These are phyloP conservation scores for Phialemonium atrogriseum DNA, from an alignment of 2,329 filamentous ascomycete species.

Conservation along the genomic window DNA sequence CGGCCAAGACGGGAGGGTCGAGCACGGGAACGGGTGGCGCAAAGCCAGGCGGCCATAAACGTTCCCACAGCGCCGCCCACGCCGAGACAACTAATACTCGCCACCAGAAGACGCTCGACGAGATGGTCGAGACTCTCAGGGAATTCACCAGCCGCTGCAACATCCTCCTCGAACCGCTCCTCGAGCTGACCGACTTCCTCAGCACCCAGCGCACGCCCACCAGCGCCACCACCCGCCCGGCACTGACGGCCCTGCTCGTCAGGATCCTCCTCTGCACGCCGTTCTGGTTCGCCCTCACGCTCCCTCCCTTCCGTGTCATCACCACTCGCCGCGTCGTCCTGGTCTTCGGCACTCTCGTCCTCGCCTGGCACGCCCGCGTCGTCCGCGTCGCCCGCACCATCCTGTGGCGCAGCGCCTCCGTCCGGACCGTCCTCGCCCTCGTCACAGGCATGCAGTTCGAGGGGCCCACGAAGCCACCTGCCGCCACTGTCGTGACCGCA, in stretches of 20 bases:
- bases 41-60: slow-evolving; percentile 10
- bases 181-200: slow-evolving; percentile 86
- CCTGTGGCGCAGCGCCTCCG: slow-evolving; percentile 75
- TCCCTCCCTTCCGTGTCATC: slow-evolving; percentile 76
- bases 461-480: slow-evolving; percentile 28
- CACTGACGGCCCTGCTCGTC: slow-evolving; percentile 81
- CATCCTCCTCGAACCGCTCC: slow-evolving; percentile 78
- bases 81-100: slow-evolving; percentile 58
- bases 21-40: slow-evolving; percentile 12
- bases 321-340: slow-evolving; percentile 79
- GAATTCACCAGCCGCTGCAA: slow-evolving; percentile 89
- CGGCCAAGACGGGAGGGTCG: slow-evolving; percentile 18
- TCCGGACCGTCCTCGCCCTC: slow-evolving; percentile 60
- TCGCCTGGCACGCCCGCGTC: slow-evolving; percentile 89
- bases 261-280: slow-evolving; percentile 83
- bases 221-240: slow-evolving; percentile 82
- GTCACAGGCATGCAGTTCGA: slow-evolving; percentile 77
- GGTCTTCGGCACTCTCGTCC: slow-evolving; percentile 73
- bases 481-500: slow-evolving; percentile 30
- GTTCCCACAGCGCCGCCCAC: slow-evolving; percentile 9
- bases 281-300: slow-evolving; percentile 74
- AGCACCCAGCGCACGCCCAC: slow-evolving; percentile 86
- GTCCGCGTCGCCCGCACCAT: slow-evolving; percentile 78
- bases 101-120: slow-evolving; percentile 90
- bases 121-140: slow-evolving; percentile 90